Conservation (phyloP, 345 rosid species). For the Gossypium australe region DNA sequence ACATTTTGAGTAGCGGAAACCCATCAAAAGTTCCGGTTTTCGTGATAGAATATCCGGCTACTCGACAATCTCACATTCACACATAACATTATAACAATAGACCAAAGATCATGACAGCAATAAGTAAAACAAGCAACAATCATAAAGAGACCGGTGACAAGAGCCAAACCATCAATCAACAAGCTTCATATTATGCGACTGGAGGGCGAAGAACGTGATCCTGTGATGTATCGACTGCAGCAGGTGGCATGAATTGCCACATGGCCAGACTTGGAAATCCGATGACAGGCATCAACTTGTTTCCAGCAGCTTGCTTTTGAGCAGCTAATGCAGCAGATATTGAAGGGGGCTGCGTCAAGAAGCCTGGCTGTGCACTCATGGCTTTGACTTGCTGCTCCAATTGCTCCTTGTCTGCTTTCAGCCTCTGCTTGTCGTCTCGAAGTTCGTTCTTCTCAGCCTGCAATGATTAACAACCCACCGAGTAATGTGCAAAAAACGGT, state of each 20-base stretch:
- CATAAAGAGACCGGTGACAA: neutral
- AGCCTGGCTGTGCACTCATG: conserved; percentile 54
- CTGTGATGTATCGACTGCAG: conserved; percentile 85
- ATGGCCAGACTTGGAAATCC: conserved; percentile 90
- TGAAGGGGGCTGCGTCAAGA: conserved; percentile 48
- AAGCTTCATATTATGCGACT: conserved; percentile 44
- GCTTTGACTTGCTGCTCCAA: conserved; percentile 62
- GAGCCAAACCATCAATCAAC: conserved; percentile 9
- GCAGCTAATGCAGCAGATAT: conserved; percentile 64
- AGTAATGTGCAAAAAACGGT: neutral
- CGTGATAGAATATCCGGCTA: neutral
- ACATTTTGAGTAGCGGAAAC: conserved; percentile 9
- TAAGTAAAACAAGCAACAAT: conserved; percentile 5
- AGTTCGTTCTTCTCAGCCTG: conserved; percentile 91
- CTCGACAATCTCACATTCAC: neutral
- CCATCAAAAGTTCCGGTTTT: neutral
- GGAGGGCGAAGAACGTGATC: conserved; percentile 96
- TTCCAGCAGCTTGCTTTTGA: conserved; percentile 79
- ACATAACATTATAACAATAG: neutral
- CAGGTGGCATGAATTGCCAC: conserved; percentile 99
- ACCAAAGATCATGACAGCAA: neutral
- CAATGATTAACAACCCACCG: conserved; percentile 3
- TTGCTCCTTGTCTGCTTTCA: conserved; percentile 57
- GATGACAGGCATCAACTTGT: conserved; percentile 81
- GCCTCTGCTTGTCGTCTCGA: conserved; percentile 63